A percentile compares a stretch with the other conserved stretches of the same genome.
Conservation (phyloP, 805 yeast species). For the Nakazawaea populi region DNA sequence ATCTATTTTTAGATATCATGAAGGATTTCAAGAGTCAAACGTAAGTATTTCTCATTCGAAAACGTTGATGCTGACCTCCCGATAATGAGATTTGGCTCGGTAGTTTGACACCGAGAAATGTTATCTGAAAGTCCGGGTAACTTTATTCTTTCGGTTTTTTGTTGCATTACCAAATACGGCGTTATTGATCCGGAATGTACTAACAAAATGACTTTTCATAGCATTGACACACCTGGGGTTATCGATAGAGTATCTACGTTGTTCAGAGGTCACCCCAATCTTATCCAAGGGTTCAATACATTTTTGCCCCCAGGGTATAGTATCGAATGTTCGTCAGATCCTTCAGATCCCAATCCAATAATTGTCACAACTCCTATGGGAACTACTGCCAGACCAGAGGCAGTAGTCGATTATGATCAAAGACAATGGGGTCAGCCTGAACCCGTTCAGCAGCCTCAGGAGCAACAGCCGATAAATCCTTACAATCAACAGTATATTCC, state of each 20-base stretch:
- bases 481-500: constrained; percentile 4
- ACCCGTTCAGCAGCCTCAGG: constrained; percentile 19
- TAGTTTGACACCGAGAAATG: constrained; percentile 5
- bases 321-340: constrained; percentile 85
- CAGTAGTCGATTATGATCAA: constrained; percentile 25
- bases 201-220: constrained; percentile 11
- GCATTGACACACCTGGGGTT: constrained; percentile 97
- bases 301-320: constrained; percentile 95
- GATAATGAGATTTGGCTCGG: background rate
- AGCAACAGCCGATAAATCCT: constrained; percentile 16
- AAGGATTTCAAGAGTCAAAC: constrained; percentile 95
- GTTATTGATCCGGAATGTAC: constrained; percentile 7
- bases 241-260: constrained; percentile 89
- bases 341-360: constrained; percentile 87
- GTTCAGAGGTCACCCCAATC: constrained; percentile 87
- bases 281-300: constrained; percentile 96
- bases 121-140: constrained; percentile 4
- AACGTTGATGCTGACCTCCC: background rate
- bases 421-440: constrained; percentile 14
- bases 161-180: background rate
- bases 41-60: constrained; percentile 27
- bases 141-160: background rate
- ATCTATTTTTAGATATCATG: constrained; percentile 95
- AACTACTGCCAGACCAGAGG: constrained; percentile 65
- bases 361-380: constrained; percentile 96